These are phyloP conservation scores for Penicillium sp. DNA, from an alignment of 2,329 filamentous ascomycete species.

Conservation along the genomic window DNA sequence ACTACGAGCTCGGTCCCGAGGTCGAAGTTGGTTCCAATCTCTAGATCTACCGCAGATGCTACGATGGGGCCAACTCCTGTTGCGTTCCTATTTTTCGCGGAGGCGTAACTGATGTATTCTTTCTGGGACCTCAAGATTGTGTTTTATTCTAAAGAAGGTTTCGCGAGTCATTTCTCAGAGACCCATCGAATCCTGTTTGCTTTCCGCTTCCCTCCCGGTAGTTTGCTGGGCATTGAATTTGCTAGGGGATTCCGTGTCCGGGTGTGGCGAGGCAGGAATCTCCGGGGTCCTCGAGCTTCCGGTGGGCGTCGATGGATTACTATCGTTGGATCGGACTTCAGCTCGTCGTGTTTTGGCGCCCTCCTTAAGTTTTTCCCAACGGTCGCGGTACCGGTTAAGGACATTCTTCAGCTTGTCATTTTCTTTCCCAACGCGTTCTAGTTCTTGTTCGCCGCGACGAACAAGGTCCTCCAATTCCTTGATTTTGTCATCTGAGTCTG, in stretches of 20 bases:
- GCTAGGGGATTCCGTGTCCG: constrained; percentile 1
- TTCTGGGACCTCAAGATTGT: background rate
- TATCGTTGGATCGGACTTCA: constrained; percentile 22
- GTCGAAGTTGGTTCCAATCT: background rate
- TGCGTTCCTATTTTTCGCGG: background rate
- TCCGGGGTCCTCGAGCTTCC: constrained; percentile 10
- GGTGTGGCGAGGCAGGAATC: constrained; percentile 9
- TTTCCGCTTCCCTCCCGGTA: background rate
- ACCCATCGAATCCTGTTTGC: background rate
- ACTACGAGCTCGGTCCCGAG: too few relatives aligned
- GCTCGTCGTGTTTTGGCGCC: constrained; percentile 52
- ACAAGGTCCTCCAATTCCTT: constrained; percentile 70
- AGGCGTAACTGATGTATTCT: background rate
- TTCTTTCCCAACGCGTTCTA: constrained; percentile 63
- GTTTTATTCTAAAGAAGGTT: background rate
- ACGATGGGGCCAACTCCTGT: background rate
- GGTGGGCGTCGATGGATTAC: constrained; percentile 4
- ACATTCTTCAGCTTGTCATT: constrained; percentile 61
- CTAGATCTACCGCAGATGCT: background rate
- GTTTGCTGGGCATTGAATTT: background rate
- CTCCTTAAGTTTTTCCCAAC: constrained; percentile 70
- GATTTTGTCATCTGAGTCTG: constrained; percentile 54
- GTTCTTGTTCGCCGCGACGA: constrained; percentile 57
- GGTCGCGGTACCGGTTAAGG: constrained; percentile 59
- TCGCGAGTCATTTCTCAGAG: background rate